Evolutionary conservation across 345 rosid species (phyloP).

Genomic region (Corymbia maculata): DNA sequence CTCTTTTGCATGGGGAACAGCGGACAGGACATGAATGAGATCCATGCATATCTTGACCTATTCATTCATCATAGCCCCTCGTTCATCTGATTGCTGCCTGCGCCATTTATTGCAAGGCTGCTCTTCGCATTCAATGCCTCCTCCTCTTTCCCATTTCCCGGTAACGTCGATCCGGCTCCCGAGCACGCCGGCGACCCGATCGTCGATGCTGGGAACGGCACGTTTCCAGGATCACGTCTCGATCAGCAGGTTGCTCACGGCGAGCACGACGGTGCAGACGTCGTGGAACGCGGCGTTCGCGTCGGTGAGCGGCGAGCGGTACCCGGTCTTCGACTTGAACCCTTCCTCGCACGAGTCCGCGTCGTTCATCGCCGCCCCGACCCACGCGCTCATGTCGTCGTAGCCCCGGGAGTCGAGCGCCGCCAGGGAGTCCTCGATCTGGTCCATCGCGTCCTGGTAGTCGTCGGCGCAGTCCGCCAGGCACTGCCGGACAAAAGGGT

Average conservation of each 20-base stretch:
- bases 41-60: background rate
- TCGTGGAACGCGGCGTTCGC: background rate
- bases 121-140: background rate
- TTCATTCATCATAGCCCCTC: background rate
- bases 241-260: constrained; percentile 1
- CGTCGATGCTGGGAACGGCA: background rate
- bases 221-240: background rate
- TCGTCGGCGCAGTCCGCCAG: constrained; percentile 6
- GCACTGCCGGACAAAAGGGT: background rate
- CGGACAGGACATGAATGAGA: background rate
- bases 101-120: background rate
- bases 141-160: background rate
- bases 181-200: background rate
- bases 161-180: background rate
- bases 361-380: constrained; percentile 10
- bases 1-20: background rate
- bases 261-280: constrained; percentile 1
- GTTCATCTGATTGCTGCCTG: background rate
- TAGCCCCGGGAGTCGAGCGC: background rate
- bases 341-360: constrained; percentile 15
- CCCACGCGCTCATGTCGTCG: constrained; percentile 4
- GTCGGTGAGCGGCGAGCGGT: constrained; percentile 3
- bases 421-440: constrained; percentile 5
- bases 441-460: constrained; percentile 5
- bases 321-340: background rate